Base-by-base conservation (phyloP, 176 grass and related monocot genomes). In the Thinopyrum elongatum region DNA sequence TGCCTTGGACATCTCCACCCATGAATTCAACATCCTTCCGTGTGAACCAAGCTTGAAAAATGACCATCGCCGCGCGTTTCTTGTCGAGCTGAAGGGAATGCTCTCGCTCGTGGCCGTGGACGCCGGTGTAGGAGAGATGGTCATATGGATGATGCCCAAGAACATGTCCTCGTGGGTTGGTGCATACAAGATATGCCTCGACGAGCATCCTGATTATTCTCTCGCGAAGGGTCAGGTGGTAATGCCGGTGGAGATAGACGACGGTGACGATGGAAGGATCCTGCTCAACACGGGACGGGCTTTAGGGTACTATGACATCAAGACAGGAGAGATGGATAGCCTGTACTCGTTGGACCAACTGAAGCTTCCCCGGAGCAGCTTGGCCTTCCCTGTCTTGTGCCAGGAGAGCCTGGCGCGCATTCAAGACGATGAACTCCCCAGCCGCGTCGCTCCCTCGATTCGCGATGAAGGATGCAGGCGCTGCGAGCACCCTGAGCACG, bases 321-420 rank as follows among this genome's bases (percentile, higher is more conserved):
- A 41, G 23, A 69, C 84, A 9, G n/a, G 75, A 70, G n/a, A 16
- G 5, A 0, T 79, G 1, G 16, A 59, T 6, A 59, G 16, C 44
- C 0, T 78, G 1, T 86, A 77, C 44, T 85, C 83, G 4, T n/a
- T 57, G 5, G 14, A 78, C 63, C 75, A 59, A 13, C 46, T 86
- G 11, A 64, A 70, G 15, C 16, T 68, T 67, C 73, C 83, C 17
- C 39, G 4, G 2, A 3, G 12, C n/a, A 35, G 6, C 5, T 5
- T 69, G 42, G 44, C 42, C 22, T 67, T 68, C n/a, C 83, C 83
- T 34, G 55, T 85, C 15, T 9, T 78, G 44, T 78, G 44, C 15
- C 7, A 85, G 41, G 83, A 85, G 44, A 85, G 83, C 74, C 13
- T 78, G 5, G 62, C 19, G 15, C 74, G 29, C 2, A 51, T 85